Evolutionary conservation across 179 eudicot species (phyloP).

Genomic region (Spergularia azorica): DNA sequence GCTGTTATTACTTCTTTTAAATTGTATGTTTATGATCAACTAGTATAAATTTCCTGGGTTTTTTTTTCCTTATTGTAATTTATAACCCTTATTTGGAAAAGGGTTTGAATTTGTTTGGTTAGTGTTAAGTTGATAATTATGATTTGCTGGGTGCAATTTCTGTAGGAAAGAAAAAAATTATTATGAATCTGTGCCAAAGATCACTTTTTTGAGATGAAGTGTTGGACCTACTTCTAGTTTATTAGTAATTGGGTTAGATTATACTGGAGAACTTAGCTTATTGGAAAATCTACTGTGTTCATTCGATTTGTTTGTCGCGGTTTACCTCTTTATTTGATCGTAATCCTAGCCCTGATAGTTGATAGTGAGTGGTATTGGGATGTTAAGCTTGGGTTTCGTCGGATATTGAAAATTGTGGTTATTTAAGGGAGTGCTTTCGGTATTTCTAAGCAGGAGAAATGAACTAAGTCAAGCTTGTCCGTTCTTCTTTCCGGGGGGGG

Average conservation of each 20-base stretch:
- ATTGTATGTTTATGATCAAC: not conserved
- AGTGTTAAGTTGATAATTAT: not conserved
- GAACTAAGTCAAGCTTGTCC: not conserved
- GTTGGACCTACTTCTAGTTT: not conserved
- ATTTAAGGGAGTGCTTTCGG: not conserved
- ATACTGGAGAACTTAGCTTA: not conserved
- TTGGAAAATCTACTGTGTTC: not conserved
- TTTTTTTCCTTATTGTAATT: not conserved
- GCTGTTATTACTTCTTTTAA: not conserved
- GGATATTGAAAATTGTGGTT: not conserved
- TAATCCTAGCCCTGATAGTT: not conserved
- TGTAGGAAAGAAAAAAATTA: too few species aligned
- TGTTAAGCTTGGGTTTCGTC: not conserved
- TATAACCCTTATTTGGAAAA: not conserved
- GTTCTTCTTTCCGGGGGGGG: not conserved
- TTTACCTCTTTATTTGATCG: not conserved
- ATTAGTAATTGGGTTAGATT: not conserved
- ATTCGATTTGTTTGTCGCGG: not conserved
- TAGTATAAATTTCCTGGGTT: not conserved
- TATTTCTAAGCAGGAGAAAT: not conserved
- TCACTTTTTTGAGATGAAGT: not conserved
- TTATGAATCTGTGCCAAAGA: too few species aligned
- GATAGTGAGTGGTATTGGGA: not conserved
- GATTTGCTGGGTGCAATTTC: not conserved
- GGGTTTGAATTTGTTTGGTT: not conserved